Conservation (phyloP, 108 stramenopile species). For the Pseudonitzschia multiseries region DNA sequence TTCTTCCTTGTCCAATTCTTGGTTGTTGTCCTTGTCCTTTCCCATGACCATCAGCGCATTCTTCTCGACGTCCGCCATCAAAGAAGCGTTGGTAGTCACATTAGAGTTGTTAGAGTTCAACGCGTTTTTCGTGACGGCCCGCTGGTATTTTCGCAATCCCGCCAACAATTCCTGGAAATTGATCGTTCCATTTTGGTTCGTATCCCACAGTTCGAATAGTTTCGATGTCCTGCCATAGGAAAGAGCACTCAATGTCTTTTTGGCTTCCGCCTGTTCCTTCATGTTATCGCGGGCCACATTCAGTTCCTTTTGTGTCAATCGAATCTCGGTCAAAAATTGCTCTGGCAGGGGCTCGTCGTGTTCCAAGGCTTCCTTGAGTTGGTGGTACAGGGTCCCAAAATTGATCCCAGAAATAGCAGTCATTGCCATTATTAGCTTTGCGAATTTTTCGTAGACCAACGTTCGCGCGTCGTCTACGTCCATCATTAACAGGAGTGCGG, state of each 20-base stretch:
- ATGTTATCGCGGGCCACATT: conserved; percentile 13
- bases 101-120: background rate
- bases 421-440: conserved; percentile 37
- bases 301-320: conserved; percentile 31
- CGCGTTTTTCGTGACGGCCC: conserved; percentile 20
- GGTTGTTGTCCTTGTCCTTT: conserved; percentile 41
- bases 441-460: conserved; percentile 39
- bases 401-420: conserved; percentile 31
- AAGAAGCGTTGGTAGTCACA: background rate
- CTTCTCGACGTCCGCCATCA: conserved; percentile 21
- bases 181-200: conserved; percentile 38
- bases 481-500: conserved; percentile 40
- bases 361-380: conserved; percentile 24
- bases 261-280: conserved; percentile 21
- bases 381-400: conserved; percentile 42
- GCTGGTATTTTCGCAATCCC: conserved; percentile 38
- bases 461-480: conserved; percentile 41
- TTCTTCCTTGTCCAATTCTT: conserved; percentile 39
- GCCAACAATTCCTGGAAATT: conserved; percentile 44
- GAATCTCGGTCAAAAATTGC: conserved; percentile 24
- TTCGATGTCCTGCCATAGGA: conserved; percentile 34
- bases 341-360: conserved; percentile 9
- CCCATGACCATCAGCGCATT: conserved; percentile 40
- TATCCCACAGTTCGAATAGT: conserved; percentile 45
- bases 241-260: conserved; percentile 34